Conservation (phyloP, 805 yeast species). For the Kodamaea nitidulidarum region DNA sequence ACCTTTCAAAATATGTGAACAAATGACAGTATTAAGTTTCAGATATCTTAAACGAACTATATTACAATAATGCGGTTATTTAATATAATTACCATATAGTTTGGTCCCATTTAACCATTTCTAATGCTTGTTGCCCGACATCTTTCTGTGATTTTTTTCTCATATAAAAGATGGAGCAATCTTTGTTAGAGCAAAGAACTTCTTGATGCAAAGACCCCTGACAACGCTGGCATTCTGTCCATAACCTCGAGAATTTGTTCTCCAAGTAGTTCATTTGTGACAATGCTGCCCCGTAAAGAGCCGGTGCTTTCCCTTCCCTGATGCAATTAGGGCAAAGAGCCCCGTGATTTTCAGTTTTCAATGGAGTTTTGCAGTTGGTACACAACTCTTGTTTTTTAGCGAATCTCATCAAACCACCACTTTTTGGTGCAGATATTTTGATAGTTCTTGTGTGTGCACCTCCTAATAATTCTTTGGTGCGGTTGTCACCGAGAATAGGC, state of each 20-base stretch:
- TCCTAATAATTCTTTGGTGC: slow-evolving; percentile 73
- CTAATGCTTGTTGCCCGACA: slow-evolving; percentile 50
- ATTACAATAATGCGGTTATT: not conserved
- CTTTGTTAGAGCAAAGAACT: slow-evolving; percentile 90
- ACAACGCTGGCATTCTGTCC: slow-evolving; percentile 99
- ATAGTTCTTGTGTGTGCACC: slow-evolving; percentile 84
- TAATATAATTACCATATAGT: slow-evolving; percentile 43
- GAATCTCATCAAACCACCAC: slow-evolving; percentile 88
- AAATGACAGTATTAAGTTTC: too few species aligned
- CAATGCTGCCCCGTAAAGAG: slow-evolving; percentile 74
- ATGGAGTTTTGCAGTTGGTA: slow-evolving; percentile 81
- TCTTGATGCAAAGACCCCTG: slow-evolving; percentile 96
- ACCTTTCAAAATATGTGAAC: too few species aligned
- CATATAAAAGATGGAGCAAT: slow-evolving; percentile 98
- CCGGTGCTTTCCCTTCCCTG: slow-evolving; percentile 56
- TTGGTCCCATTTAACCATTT: slow-evolving; percentile 62
- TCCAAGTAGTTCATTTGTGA: slow-evolving; percentile 78
- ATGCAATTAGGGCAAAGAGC: slow-evolving; percentile 81
- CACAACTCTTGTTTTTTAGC: slow-evolving; percentile 87
- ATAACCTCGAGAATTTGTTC: slow-evolving; percentile 75
- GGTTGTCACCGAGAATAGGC: slow-evolving; percentile 85
- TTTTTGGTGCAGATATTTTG: slow-evolving; percentile 65
- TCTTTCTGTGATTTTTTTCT: slow-evolving; percentile 83
- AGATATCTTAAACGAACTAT: too few species aligned
- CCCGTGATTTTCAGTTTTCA: slow-evolving; percentile 55